Evolutionary conservation across 352 stramenopile species (phyloP).

Genomic region (Peronospora destructor): DNA sequence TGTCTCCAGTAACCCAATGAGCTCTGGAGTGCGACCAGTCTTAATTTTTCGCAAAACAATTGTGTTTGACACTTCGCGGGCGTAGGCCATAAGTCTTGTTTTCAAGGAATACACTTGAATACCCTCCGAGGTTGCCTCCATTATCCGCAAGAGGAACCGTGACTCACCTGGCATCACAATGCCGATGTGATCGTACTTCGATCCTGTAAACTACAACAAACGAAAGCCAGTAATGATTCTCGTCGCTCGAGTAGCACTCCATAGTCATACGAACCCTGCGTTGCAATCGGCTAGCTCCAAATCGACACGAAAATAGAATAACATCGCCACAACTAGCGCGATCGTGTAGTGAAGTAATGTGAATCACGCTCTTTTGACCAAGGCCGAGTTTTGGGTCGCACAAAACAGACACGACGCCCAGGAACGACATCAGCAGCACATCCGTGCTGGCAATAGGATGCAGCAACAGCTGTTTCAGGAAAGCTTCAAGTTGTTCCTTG

Average conservation of each 20-base stretch:
- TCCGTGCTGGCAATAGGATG: constrained; percentile 45
- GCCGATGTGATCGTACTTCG: constrained; percentile 75
- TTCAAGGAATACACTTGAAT: constrained; percentile 81
- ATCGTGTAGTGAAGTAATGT: constrained; percentile 71
- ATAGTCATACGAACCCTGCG: constrained; percentile 43
- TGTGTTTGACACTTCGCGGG: constrained; percentile 70
- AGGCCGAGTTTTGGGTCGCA: constrained; percentile 56
- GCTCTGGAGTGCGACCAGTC: constrained; percentile 36
- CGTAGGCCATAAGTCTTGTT: constrained; percentile 67
- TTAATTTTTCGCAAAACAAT: constrained; percentile 64
- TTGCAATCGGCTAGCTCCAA: constrained; percentile 69
- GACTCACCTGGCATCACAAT: constrained; percentile 71
- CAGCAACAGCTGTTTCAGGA: constrained; percentile 45
- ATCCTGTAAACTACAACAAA: constrained; percentile 50
- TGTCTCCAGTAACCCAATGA: constrained; percentile 32
- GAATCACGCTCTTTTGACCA: constrained; percentile 54
- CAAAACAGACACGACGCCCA: constrained; percentile 65
- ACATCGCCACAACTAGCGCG: constrained; percentile 66
- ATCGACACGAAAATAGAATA: constrained; percentile 74
- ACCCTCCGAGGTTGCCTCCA: constrained; percentile 73
- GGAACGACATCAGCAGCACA: constrained; percentile 67
- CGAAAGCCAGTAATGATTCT: not conserved
- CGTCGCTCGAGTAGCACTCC: not conserved
- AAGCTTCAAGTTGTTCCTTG: constrained; percentile 60
- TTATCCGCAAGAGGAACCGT: constrained; percentile 51